These are phyloP conservation scores for Stephania yunnanensis DNA, from an alignment of 164 flowering plant species.

Conservation along the genomic window DNA sequence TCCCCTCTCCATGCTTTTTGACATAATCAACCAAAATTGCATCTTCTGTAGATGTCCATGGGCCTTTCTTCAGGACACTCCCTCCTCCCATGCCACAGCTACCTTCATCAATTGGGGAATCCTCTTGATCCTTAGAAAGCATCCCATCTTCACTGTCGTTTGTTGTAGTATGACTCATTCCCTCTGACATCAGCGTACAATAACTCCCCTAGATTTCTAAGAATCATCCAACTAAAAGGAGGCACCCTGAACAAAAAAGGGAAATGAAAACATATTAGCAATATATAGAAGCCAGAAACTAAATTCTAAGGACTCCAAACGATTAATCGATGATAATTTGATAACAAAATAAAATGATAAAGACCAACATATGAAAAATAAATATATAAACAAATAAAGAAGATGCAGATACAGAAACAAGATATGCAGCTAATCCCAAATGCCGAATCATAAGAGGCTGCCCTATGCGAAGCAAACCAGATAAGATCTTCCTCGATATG, in stretches of 20 bases:
- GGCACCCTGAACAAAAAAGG: conserved; percentile 10
- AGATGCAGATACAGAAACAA: background rate
- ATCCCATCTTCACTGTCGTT: conserved; percentile 45
- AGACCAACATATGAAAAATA: background rate
- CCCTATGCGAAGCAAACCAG: background rate
- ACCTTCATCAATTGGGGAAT: conserved; percentile 48
- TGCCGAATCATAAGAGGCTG: background rate
- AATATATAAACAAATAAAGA: background rate
- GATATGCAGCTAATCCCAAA: background rate
- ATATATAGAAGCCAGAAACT: background rate
- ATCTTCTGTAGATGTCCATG: conserved; percentile 88
- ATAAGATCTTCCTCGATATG: background rate
- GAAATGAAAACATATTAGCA: background rate
- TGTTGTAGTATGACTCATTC: conserved; percentile 40
- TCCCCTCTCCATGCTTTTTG: conserved; percentile 79
- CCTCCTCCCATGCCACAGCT: conserved; percentile 34
- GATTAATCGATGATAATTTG: background rate
- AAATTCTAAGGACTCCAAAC: background rate
- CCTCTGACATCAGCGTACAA: conserved; percentile 11
- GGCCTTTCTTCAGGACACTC: conserved; percentile 65
- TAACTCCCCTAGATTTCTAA: conserved; percentile 12
- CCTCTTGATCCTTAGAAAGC: conserved; percentile 33
- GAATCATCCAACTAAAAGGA: conserved; percentile 23
- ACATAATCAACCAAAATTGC: conserved; percentile 77
- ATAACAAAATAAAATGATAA: too few species aligned